Percentiles rank a stretch among this genome's conserved stretches.
Conservation (phyloP, 306 rosid species). For the Glycine soja region DNA sequence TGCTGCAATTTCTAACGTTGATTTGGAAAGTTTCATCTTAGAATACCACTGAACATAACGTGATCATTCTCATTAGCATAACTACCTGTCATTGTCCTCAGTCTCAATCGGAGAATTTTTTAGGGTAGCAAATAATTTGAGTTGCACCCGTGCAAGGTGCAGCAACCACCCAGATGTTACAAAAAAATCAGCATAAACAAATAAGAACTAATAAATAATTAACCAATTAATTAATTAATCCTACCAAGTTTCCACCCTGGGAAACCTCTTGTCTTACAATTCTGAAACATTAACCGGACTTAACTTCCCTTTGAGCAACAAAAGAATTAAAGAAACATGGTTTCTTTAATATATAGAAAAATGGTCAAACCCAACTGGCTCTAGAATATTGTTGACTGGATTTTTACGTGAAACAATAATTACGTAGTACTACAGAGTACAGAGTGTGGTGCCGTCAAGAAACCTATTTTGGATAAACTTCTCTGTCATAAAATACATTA, state of each 20-base stretch:
- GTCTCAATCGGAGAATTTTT: too few relatives aligned
- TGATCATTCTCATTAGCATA: not conserved
- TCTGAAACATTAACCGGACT: conserved; percentile 33
- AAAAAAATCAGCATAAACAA: not conserved
- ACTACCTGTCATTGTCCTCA: too few relatives aligned
- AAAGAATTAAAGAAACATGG: conserved; percentile 21
- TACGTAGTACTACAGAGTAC: not conserved
- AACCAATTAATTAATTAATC: not conserved
- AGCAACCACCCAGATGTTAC: not conserved
- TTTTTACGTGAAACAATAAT: conserved; percentile 36
- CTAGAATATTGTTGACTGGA: conserved; percentile 39
- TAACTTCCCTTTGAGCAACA: conserved; percentile 36
- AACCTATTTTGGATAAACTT: conserved; percentile 41
- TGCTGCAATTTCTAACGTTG: not conserved
- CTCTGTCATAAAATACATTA: conserved; percentile 21
- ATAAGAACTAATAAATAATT: not conserved
- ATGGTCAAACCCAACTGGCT: conserved; percentile 40
- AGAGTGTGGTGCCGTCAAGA: conserved; percentile 50
- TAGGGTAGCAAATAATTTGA: not conserved
- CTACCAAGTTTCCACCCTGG: conserved; percentile 24
- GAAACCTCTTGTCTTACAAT: conserved; percentile 52
- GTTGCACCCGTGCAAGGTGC: not conserved
- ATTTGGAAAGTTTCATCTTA: not conserved
- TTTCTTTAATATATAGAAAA: not conserved
- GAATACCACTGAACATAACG: not conserved